A percentile compares a stretch with the other conserved stretches of the same genome.
Conservation (phyloP, 148 eudicot species). For the Camellia sinensis region DNA sequence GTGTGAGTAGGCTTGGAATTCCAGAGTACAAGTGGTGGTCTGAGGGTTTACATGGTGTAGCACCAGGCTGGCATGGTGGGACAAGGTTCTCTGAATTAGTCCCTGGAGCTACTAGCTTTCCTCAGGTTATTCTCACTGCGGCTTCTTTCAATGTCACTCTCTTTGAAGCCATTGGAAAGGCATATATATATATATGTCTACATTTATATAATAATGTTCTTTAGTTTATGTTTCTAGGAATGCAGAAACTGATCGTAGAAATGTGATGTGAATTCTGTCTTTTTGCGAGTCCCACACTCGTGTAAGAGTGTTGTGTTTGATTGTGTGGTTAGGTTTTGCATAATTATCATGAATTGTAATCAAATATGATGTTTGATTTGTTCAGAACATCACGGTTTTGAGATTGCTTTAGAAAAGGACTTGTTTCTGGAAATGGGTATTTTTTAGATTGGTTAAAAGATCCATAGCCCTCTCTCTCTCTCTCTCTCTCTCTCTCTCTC, state of each 20-base stretch:
- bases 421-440: conserved; percentile 1
- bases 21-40: conserved; percentile 40
- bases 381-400: neutral
- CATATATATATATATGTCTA: no score
- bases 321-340: neutral
- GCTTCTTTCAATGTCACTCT: conserved; percentile 49
- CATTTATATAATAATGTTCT: neutral
- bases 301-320: neutral
- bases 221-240: neutral
- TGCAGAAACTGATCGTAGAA: no score
- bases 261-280: no score
- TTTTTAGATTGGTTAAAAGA: neutral
- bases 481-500: no score
- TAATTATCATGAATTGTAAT: no score
- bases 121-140: conserved; percentile 62
- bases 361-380: neutral
- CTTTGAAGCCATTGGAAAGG: conserved; percentile 38
- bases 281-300: no score
- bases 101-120: conserved; percentile 58
- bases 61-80: conserved; percentile 17
- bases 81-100: conserved; percentile 11
- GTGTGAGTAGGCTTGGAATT: conserved; percentile 30
- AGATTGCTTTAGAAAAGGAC: neutral
- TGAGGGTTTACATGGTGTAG: conserved; percentile 40
- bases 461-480: neutral